phyloP scores from a whole-genome alignment of 306 rosid genomes.

The Cicer yamashitae region DNA sequence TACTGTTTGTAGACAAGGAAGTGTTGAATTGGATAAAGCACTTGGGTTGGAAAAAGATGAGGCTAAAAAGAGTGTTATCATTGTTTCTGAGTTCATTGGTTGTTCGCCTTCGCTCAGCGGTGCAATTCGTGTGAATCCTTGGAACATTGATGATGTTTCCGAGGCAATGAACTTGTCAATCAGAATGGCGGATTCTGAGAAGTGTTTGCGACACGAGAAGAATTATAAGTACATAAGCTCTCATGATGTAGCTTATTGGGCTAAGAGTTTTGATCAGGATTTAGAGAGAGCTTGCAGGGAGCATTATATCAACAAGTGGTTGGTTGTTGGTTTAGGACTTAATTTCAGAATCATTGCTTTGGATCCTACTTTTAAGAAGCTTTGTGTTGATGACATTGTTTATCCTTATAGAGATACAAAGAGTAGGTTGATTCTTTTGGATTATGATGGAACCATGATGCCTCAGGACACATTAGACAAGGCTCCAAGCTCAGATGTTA shows the following conservation, averaged over 20 bases:
- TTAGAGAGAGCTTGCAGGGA: slow-evolving; percentile 69
- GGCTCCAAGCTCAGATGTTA: slow-evolving; percentile 60
- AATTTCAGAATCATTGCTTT: slow-evolving; percentile 70
- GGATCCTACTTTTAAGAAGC: slow-evolving; percentile 67
- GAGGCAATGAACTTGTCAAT: slow-evolving; percentile 65
- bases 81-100: slow-evolving; percentile 82
- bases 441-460: slow-evolving; percentile 81
- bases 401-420: slow-evolving; percentile 52
- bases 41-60: slow-evolving; percentile 39
- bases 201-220: slow-evolving; percentile 69
- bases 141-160: slow-evolving; percentile 72
- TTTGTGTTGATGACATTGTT: slow-evolving; percentile 50
- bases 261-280: slow-evolving; percentile 73
- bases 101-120: slow-evolving; percentile 85
- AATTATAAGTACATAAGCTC: slow-evolving; percentile 77
- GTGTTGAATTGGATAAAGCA: slow-evolving; percentile 55
- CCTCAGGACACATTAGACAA: slow-evolving; percentile 55
- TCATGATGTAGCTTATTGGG: slow-evolving; percentile 81
- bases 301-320: slow-evolving; percentile 60
- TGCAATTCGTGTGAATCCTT: slow-evolving; percentile 75
- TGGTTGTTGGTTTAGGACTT: slow-evolving; percentile 66
- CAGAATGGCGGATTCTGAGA: slow-evolving; percentile 58
- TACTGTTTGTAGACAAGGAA: slow-evolving; percentile 74
- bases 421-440: slow-evolving; percentile 70
- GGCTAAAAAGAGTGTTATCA: slow-evolving; percentile 58